Percentiles rank a stretch among this genome's conserved stretches.
phyloP scores from a whole-genome alignment of 2,329 filamentous ascomycete species.

The Stachybotrys chartarum region DNA sequence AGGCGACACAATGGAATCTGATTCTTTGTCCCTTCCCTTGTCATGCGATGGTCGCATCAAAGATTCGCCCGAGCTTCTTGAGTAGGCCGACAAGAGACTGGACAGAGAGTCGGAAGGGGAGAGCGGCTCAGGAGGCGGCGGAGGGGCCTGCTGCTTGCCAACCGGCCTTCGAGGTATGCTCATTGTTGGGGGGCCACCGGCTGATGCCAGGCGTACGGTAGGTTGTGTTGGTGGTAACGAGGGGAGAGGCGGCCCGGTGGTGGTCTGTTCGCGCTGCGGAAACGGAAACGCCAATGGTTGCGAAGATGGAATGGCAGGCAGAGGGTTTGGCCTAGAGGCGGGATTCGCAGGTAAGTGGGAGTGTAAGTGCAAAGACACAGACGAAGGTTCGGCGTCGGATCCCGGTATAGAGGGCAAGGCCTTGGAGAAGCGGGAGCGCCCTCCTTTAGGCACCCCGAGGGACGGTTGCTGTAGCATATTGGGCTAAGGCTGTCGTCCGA shows the following conservation, averaged over 20 bases:
- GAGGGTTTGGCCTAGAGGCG: background rate
- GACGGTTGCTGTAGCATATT: conserved; percentile 3
- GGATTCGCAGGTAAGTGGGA: background rate
- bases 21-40: conserved; percentile 14
- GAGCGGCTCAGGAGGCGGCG: conserved; percentile 12
- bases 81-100: conserved; percentile 50
- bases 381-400: conserved; percentile 7
- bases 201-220: background rate
- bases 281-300: background rate
- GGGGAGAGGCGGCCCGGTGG: background rate
- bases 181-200: conserved; percentile 15
- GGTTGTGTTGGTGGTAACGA: background rate
- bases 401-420: conserved; percentile 44
- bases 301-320: background rate
- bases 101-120: conserved; percentile 44
- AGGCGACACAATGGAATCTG: conserved; percentile 13
- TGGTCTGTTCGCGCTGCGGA: background rate
- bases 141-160: conserved; percentile 11
- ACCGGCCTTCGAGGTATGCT: conserved; percentile 30
- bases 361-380: conserved; percentile 16
- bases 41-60: conserved; percentile 33
- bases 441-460: conserved; percentile 24
- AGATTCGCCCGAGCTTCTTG: conserved; percentile 37
- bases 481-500: background rate
- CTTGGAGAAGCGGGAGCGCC: conserved; percentile 51